Conservation (phyloP, 768 basidiomycete species). For the Lanmaoa rubissima region DNA sequence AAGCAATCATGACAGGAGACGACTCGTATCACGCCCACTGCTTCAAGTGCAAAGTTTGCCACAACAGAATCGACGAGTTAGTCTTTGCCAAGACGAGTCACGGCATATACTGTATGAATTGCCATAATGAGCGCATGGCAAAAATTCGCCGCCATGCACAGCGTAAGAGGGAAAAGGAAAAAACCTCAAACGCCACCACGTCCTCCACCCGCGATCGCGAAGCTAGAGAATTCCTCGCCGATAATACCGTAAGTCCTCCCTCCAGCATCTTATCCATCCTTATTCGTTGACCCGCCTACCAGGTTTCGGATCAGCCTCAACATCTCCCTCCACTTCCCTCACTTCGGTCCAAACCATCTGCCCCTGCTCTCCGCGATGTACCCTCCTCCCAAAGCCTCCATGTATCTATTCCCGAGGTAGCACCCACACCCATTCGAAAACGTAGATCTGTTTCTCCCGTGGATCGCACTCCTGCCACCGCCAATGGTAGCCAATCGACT, state of each 20-base stretch:
- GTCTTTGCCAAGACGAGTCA: constrained; percentile 98
- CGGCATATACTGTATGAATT: constrained; percentile 98
- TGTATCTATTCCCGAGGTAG: constrained; percentile 7
- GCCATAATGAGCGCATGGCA: constrained; percentile 96
- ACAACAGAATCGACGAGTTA: constrained; percentile 92
- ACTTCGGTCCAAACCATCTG: constrained; percentile 23
- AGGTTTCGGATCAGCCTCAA: constrained; percentile 13
- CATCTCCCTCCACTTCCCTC: constrained; percentile 10
- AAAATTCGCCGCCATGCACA: constrained; percentile 89
- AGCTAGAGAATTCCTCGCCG: constrained; percentile 31
- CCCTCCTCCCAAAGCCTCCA: constrained; percentile 25
- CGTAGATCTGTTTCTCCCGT: constrained; percentile 15
- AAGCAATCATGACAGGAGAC: constrained; percentile 99
- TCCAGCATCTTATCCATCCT: neutral
- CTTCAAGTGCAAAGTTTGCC: constrained; percentile 97
- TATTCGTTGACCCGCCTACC: neutral
- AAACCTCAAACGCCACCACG: constrained; percentile 26
- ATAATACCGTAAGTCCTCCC: constrained; percentile 40
- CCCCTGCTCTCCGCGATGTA: constrained; percentile 22
- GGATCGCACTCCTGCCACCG: constrained; percentile 2
- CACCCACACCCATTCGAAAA: constrained; percentile 1
- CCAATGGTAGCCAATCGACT: neutral
- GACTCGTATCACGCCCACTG: constrained; percentile 98
- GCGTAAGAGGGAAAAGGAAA: constrained; percentile 72
- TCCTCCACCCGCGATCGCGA: constrained; percentile 28